Evolutionary conservation across 108 stramenopile species (phyloP).

Genomic region (Epithemia pelagica): DNA sequence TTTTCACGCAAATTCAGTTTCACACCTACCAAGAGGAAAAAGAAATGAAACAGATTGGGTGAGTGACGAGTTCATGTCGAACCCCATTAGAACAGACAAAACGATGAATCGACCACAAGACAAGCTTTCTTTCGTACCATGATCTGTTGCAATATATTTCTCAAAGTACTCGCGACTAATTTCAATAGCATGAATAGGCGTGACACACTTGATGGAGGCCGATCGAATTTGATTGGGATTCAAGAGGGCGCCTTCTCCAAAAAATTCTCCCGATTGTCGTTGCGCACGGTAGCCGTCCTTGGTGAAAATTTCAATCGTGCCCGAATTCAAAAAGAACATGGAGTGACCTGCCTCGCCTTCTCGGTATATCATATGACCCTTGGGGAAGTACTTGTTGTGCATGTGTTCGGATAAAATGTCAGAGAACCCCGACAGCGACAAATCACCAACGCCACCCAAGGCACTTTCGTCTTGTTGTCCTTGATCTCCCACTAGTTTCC

Average conservation of each 20-base stretch:
- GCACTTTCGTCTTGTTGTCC: slow-evolving; percentile 24
- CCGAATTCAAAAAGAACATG: slow-evolving; percentile 83
- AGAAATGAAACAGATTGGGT: too few relatives aligned
- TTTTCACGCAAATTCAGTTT: slow-evolving; percentile 60
- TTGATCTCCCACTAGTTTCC: slow-evolving; percentile 16
- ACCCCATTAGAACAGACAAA: too few relatives aligned
- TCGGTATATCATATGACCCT: slow-evolving; percentile 59
- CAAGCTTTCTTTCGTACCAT: too few relatives aligned
- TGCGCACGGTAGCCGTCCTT: slow-evolving; percentile 41
- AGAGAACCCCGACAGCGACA: slow-evolving; percentile 58
- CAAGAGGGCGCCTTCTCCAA: slow-evolving; percentile 77
- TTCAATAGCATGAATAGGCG: slow-evolving; percentile 80
- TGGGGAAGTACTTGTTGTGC: slow-evolving; percentile 70
- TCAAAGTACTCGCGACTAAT: slow-evolving; percentile 84
- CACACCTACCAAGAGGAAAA: neutral
- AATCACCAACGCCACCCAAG: neutral
- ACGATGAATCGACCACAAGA: neutral
- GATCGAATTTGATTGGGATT: slow-evolving; percentile 53
- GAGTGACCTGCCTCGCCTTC: slow-evolving; percentile 59
- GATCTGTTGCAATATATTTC: slow-evolving; percentile 63
- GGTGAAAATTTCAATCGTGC: slow-evolving; percentile 61
- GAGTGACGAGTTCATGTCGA: too few relatives aligned
- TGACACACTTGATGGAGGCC: slow-evolving; percentile 61
- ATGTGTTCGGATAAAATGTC: slow-evolving; percentile 72
- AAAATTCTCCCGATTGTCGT: slow-evolving; percentile 46